A percentile compares a stretch with the other conserved stretches of the same genome.
phyloP scores from a whole-genome alignment of 2,329 filamentous ascomycete species.

The Alternaria burnsii region DNA sequence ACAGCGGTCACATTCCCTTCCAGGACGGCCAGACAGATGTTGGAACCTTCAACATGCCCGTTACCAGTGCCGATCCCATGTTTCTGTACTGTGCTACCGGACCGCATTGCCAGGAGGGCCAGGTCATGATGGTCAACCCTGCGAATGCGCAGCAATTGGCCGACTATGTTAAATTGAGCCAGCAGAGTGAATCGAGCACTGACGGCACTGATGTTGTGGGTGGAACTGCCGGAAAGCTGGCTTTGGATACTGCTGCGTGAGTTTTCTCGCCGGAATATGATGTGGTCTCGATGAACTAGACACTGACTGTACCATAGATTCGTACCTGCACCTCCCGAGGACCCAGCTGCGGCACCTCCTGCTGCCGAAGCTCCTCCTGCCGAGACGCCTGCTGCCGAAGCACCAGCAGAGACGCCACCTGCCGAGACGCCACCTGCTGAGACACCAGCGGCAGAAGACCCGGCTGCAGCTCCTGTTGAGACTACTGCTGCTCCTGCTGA shows the following conservation, averaged over 20 bases:
- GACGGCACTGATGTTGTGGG: conserved; percentile 35
- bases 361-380: too few relatives aligned
- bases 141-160: conserved; percentile 33
- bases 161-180: conserved; percentile 38
- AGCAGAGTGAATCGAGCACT: conserved; percentile 30
- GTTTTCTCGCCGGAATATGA: conserved; percentile 3
- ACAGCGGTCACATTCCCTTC: conserved; percentile 44
- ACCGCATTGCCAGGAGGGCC: conserved; percentile 42
- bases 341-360: conserved; percentile 22
- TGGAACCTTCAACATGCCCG: conserved; percentile 44
- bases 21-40: conserved; percentile 39
- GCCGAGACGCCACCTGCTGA: neutral
- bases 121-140: conserved; percentile 42
- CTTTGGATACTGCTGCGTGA: conserved; percentile 37
- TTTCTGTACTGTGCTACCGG: conserved; percentile 45
- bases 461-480: neutral
- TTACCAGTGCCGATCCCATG: conserved; percentile 40
- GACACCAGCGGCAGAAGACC: neutral
- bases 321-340: conserved; percentile 32
- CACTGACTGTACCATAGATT: conserved; percentile 24
- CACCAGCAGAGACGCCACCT: conserved; percentile 3
- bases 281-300: neutral
- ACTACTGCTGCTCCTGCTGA: neutral
- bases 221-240: conserved; percentile 32
- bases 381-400: conserved; percentile 12